Conservation (phyloP, 257 asterid genomes). For the Nyctanthes arbortristis region DNA sequence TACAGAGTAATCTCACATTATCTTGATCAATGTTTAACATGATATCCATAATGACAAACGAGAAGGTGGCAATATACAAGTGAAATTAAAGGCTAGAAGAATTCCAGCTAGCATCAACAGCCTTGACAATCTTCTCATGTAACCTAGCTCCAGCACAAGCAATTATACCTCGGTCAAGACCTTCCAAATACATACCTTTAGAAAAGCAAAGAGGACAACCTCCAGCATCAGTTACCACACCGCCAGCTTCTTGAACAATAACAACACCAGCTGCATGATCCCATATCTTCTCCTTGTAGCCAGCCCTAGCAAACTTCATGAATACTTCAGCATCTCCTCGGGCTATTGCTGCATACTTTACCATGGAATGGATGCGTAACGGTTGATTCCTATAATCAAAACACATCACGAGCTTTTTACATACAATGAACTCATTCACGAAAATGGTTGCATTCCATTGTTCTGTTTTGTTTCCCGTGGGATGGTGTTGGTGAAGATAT, state of each 20-base stretch:
- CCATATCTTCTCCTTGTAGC: constrained; percentile 91
- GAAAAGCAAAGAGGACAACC: constrained; percentile 73
- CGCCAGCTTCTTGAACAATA: constrained; percentile 80
- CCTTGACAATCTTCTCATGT: constrained; percentile 68
- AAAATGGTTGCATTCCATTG: not conserved
- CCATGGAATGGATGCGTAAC: constrained; percentile 72
- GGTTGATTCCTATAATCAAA: constrained; percentile 66
- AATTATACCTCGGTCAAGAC: constrained; percentile 80
- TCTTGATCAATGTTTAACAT: not conserved
- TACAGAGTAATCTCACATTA: not conserved
- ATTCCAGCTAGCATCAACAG: constrained; percentile 88
- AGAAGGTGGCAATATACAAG: not conserved
- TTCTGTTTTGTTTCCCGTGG: not conserved
- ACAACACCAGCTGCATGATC: constrained; percentile 94
- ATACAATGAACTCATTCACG: not conserved
- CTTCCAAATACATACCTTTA: constrained; percentile 70
- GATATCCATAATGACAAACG: constrained; percentile 1
- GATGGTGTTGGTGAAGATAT: not conserved
- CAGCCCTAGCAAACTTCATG: constrained; percentile 80
- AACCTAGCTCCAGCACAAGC: constrained; percentile 66
- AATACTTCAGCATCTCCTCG: constrained; percentile 83
- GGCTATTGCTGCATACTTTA: constrained; percentile 86
- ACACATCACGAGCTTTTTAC: not conserved
- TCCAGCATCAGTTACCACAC: constrained; percentile 83
- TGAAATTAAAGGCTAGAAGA: constrained; percentile 61